Evolutionary conservation across 805 yeast genomes (phyloP).

Genomic region (Candida broadrunensis): DNA sequence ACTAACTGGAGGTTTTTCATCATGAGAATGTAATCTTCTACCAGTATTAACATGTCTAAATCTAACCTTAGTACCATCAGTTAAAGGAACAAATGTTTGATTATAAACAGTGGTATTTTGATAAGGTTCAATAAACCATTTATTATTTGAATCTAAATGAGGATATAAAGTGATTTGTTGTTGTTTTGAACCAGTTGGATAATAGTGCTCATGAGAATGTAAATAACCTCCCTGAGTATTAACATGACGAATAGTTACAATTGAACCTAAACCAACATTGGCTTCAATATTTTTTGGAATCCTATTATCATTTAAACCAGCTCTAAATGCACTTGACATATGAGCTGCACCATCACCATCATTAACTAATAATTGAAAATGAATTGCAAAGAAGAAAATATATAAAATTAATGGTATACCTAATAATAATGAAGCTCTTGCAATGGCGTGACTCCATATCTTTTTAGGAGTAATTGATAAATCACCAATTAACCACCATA

Average conservation of each 20-base stretch:
- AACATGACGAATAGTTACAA: conserved; percentile 62
- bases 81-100: conserved; percentile 56
- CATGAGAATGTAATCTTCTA: conserved; percentile 79
- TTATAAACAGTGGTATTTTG: conserved; percentile 53
- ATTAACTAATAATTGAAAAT: conserved; percentile 52
- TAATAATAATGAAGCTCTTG: conserved; percentile 52
- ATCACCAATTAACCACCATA: conserved; percentile 77
- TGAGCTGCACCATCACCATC: conserved; percentile 75
- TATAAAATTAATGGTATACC: conserved; percentile 60
- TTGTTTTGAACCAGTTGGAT: conserved; percentile 79
- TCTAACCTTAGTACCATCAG: conserved; percentile 69
- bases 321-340: conserved; percentile 70
- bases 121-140: conserved; percentile 69
- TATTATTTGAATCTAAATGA: conserved; percentile 70
- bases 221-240: conserved; percentile 77
- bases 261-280: conserved; percentile 72
- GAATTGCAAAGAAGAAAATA: conserved; percentile 57
- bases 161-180: conserved; percentile 82
- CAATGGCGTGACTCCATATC: conserved; percentile 44
- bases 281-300: conserved; percentile 60
- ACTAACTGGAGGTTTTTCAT: conserved; percentile 74
- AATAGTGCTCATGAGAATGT: conserved; percentile 72
- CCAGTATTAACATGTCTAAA: conserved; percentile 55
- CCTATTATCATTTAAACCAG: conserved; percentile 55
- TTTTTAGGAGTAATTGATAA: conserved; percentile 45